phyloP scores from a whole-genome alignment of 257 asterid species.

The Phtheirospermum japonicum region DNA sequence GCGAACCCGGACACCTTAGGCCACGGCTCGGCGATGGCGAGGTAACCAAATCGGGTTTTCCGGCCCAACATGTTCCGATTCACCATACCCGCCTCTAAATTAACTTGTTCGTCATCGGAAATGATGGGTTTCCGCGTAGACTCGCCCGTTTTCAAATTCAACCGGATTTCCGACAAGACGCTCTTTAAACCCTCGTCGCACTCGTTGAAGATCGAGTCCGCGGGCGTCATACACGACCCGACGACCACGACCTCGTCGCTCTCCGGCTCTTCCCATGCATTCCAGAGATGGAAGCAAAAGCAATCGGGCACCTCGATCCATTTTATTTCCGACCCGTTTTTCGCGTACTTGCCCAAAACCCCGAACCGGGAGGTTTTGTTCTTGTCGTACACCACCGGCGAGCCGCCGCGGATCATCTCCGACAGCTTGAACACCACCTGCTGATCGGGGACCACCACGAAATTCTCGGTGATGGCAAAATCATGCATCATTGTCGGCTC shows the following conservation, averaged over 20 bases:
- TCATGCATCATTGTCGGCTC: conserved; percentile 96
- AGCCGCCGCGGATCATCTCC: conserved; percentile 82
- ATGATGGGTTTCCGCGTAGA: conserved; percentile 55
- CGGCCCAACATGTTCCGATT: conserved; percentile 75
- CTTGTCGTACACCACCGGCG: conserved; percentile 77
- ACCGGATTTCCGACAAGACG: conserved; percentile 75
- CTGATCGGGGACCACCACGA: conserved; percentile 75
- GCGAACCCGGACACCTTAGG: conserved; percentile 93
- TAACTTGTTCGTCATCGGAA: conserved; percentile 55
- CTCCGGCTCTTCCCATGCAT: conserved; percentile 91
- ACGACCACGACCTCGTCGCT: conserved; percentile 69
- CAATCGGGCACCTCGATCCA: conserved; percentile 88
- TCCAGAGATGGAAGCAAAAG: conserved; percentile 92
- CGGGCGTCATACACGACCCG: conserved; percentile 95
- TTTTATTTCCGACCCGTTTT: conserved; percentile 44
- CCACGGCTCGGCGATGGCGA: conserved; percentile 96
- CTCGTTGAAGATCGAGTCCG: conserved; percentile 89
- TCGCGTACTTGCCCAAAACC: conserved; percentile 48
- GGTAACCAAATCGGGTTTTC: conserved; percentile 59
- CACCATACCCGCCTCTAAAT: conserved; percentile 91
- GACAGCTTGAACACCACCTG: conserved; percentile 86
- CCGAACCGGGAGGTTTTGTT: conserved; percentile 63
- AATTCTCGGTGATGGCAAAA: conserved; percentile 72
- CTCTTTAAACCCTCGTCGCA: conserved; percentile 70
- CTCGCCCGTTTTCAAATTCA: conserved; percentile 64